phyloP scores from a whole-genome alignment of 2,329 filamentous ascomycete species.

The Arthrobotrys musiformis region DNA sequence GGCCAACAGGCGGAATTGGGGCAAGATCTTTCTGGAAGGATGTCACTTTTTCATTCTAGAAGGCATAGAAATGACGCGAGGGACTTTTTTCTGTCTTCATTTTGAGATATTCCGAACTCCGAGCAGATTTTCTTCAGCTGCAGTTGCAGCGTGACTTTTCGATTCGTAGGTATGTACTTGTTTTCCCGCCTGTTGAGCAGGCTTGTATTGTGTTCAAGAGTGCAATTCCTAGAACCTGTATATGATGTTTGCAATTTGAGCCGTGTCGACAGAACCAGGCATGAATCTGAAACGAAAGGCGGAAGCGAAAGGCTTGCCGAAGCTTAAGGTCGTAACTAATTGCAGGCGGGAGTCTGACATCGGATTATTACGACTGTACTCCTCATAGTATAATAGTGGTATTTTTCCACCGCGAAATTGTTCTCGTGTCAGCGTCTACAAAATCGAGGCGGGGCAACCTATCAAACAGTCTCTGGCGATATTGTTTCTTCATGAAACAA shows the following conservation, averaged over 20 bases:
- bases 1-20: not conserved
- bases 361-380: not conserved
- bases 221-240: not conserved
- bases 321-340: conserved; percentile 8
- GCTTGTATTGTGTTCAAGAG: not conserved
- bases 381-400: too few relatives aligned
- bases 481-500: not conserved
- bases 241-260: not conserved
- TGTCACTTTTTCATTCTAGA: conserved; percentile 27
- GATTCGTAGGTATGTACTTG: too few relatives aligned
- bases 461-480: not conserved
- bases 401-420: not conserved
- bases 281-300: not conserved
- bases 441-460: not conserved
- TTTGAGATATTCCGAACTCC: not conserved
- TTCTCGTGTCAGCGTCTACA: not conserved
- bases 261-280: not conserved
- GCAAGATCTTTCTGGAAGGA: conserved; percentile 23
- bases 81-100: not conserved
- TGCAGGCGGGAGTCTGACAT: conserved; percentile 10
- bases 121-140: not conserved
- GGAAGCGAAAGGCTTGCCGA: conserved; percentile 10
- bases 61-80: not conserved
- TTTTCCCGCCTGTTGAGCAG: too few relatives aligned
- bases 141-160: not conserved